phyloP scores from a whole-genome alignment of 108 stramenopile species.

The Discostella stelligeroides region DNA sequence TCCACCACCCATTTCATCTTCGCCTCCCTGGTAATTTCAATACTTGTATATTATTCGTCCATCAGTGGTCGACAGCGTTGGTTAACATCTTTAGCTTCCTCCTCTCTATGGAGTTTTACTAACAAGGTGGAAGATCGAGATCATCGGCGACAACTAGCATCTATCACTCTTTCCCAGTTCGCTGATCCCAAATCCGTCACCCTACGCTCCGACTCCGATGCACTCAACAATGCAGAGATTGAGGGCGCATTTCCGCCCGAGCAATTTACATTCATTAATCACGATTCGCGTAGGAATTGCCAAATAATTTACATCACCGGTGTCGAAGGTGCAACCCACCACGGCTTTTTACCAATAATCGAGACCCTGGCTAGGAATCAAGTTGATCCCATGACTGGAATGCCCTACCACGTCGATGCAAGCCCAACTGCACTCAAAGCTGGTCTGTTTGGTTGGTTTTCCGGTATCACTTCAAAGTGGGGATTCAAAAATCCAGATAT shows the following conservation, averaged over 20 bases:
- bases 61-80: background rate
- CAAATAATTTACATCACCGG: constrained; percentile 13
- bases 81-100: background rate
- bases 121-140: background rate
- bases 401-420: background rate
- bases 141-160: constrained; percentile 4
- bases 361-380: constrained; percentile 1
- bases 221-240: background rate
- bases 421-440: background rate
- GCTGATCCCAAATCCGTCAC: constrained; percentile 13
- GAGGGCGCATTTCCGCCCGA: background rate
- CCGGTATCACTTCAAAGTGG: background rate
- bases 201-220: background rate
- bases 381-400: background rate
- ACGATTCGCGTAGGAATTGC: background rate
- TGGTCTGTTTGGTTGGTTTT: constrained; percentile 1
- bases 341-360: constrained; percentile 3
- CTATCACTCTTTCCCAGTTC: background rate
- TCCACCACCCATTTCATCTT: background rate
- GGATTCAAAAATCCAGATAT: constrained; percentile 3
- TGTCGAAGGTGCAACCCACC: constrained; percentile 7
- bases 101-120: background rate
- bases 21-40: background rate
- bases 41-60: background rate
- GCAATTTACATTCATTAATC: background rate